Percentiles rank a stretch among this genome's conserved stretches.
phyloP scores from a whole-genome alignment of 2,329 filamentous ascomycete genomes.

The Ambrosiella beaveri region DNA sequence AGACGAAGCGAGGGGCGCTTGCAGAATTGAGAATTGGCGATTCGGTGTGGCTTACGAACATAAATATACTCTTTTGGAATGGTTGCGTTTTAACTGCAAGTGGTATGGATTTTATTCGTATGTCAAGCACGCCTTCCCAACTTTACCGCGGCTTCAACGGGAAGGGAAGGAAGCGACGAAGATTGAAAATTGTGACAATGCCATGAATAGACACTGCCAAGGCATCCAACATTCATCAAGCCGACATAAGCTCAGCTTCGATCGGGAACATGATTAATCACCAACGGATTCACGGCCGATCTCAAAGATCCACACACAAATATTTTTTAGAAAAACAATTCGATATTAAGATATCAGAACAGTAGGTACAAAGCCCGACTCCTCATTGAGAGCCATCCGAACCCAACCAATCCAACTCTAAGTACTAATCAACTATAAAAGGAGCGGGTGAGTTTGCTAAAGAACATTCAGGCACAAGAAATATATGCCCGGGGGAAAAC shows the following conservation, averaged over 20 bases:
- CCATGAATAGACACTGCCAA: too few relatives aligned
- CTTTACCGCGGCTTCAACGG: too few relatives aligned
- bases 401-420: not conserved
- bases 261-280: too few relatives aligned
- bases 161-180: too few relatives aligned
- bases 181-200: too few relatives aligned
- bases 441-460: not conserved
- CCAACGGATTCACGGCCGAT: not conserved
- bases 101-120: too few relatives aligned
- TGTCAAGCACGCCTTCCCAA: too few relatives aligned
- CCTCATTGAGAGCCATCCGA: not conserved
- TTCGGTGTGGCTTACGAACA: not conserved
- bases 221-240: too few relatives aligned
- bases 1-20: not conserved
- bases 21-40: not conserved
- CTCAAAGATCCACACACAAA: not conserved
- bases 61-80: not conserved
- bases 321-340: not conserved
- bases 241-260: too few relatives aligned
- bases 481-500: not conserved
- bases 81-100: too few relatives aligned
- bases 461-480: not conserved
- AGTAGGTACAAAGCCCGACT: not conserved
- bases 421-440: slow-evolving; percentile 3
- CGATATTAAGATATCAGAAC: not conserved